Evolutionary conservation across 1,284 basidiomycete genomes (phyloP), one percentile per base, ranked within the genome.

Genomic region (Leccinum fallax): DNA sequence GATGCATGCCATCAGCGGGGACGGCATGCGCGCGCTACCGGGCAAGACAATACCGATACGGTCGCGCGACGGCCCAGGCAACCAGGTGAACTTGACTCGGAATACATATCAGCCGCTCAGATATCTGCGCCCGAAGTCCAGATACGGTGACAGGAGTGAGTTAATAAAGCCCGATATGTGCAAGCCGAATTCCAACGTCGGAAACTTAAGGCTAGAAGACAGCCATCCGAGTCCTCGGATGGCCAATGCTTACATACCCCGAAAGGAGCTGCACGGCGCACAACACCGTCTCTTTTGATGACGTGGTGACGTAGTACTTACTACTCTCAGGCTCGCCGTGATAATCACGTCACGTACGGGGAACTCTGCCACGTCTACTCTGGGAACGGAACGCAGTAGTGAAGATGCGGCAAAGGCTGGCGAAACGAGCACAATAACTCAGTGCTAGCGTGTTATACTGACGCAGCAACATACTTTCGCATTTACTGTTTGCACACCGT

Each of bases 111-210:
- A 16, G 30, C 30, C 36, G 28, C 56, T 59, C 21, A 34, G 43
- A 46, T 46, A 21, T 46, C 43, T 21, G 43, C 3, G 19, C 43
- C 19, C 43, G 11, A 32, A 21, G 19, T 24, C n/a, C 43, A 21
- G 2, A 28, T 28, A 36, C 34, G 30, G 30, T 57, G 38, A 36
- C 38, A 46, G 8, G 24, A 24, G 30, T 1, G 19, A 9, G 36
- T 8, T n/a, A 43, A 63, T 66, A 64, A 53, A 53, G 4, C 65
- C 65, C 16, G 40, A 66, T 63, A 63, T 43, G 28, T 34, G 7
- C 30, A n/a, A 21, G 16, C 53, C 19, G 19, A n/a, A 11, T 6
- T 30, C 1, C n/a, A 53, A 30, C 26, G 49, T 51, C 16, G 49
- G 49, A n/a, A 53, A 24, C 21, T 24, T 30, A 28, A 51, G 49